phyloP scores from a whole-genome alignment of 495 filamentous ascomycete genomes.

The Tuber indicum region DNA sequence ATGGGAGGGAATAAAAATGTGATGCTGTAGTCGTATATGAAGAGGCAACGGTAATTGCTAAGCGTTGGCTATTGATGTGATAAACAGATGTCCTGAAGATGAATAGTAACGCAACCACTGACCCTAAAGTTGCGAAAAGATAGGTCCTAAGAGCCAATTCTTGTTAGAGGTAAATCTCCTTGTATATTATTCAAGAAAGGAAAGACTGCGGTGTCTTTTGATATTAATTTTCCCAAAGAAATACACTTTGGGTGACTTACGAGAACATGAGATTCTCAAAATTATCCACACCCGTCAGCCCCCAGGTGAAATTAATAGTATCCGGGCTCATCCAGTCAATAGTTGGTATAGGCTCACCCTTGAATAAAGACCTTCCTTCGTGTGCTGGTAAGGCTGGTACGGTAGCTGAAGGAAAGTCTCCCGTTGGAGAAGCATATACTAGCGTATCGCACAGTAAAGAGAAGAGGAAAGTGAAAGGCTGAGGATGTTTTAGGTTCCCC shows the following conservation, averaged over 20 bases:
- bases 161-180: slow-evolving; percentile 10
- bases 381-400: slow-evolving; percentile 6
- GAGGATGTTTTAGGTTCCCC: slow-evolving; percentile 12
- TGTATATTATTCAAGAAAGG: slow-evolving; percentile 14
- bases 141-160: slow-evolving; percentile 23
- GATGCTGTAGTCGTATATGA: slow-evolving; percentile 30
- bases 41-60: slow-evolving; percentile 28
- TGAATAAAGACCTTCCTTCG: slow-evolving; percentile 23
- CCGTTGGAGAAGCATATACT: slow-evolving; percentile 19
- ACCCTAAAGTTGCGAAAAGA: slow-evolving; percentile 34
- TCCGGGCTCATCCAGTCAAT: slow-evolving; percentile 37
- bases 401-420: neutral
- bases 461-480: slow-evolving; percentile 11
- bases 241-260: slow-evolving; percentile 24
- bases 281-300: slow-evolving; percentile 41
- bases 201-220: neutral
- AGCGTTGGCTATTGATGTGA: slow-evolving; percentile 24
- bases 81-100: slow-evolving; percentile 32
- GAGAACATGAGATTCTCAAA: slow-evolving; percentile 40
- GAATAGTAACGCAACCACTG: slow-evolving; percentile 31
- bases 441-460: slow-evolving; percentile 11
- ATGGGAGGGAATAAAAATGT: slow-evolving; percentile 31
- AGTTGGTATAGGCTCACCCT: slow-evolving; percentile 30
- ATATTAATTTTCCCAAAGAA: neutral
- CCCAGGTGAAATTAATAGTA: slow-evolving; percentile 40